phyloP scores from a whole-genome alignment of 1,284 basidiomycete genomes.

The Cutaneotrichosporon sp. region DNA sequence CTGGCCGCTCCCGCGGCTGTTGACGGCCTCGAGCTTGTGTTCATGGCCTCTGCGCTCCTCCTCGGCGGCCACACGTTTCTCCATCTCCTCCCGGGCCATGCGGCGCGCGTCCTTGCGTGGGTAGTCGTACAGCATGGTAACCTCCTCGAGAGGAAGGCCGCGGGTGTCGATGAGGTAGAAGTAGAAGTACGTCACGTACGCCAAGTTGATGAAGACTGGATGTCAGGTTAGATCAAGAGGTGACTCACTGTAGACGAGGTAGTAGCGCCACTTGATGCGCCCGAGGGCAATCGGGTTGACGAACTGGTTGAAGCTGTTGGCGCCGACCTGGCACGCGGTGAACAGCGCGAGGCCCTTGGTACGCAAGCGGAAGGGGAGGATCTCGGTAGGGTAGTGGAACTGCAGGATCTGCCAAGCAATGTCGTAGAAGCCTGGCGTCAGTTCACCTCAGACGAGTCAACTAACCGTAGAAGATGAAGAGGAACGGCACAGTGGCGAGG shows the following conservation, averaged over 20 bases:
- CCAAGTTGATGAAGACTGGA: slow-evolving; percentile 31
- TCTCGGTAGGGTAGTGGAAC: slow-evolving; percentile 58
- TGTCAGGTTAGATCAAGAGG: slow-evolving; percentile 9
- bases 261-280: slow-evolving; percentile 9
- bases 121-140: slow-evolving; percentile 32
- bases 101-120: slow-evolving; percentile 23
- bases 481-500: slow-evolving; percentile 15
- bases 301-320: slow-evolving; percentile 14
- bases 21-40: slow-evolving; percentile 1
- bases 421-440: slow-evolving; percentile 21
- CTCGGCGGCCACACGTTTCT: slow-evolving; percentile 14
- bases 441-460: slow-evolving; percentile 17
- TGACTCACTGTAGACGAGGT: no score
- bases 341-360: slow-evolving; percentile 33
- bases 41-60: slow-evolving; percentile 8
- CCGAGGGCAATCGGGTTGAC: slow-evolving; percentile 18
- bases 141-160: slow-evolving; percentile 40
- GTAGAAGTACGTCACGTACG: slow-evolving; percentile 30
- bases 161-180: slow-evolving; percentile 47
- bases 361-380: slow-evolving; percentile 31
- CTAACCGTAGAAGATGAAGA: slow-evolving; percentile 27
- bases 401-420: slow-evolving; percentile 48
- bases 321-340: slow-evolving; percentile 14
- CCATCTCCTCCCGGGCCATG: slow-evolving; percentile 17
- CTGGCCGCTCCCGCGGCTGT: neutral